phyloP scores from a whole-genome alignment of 257 asterid genomes.

The Catharanthus roseus region DNA sequence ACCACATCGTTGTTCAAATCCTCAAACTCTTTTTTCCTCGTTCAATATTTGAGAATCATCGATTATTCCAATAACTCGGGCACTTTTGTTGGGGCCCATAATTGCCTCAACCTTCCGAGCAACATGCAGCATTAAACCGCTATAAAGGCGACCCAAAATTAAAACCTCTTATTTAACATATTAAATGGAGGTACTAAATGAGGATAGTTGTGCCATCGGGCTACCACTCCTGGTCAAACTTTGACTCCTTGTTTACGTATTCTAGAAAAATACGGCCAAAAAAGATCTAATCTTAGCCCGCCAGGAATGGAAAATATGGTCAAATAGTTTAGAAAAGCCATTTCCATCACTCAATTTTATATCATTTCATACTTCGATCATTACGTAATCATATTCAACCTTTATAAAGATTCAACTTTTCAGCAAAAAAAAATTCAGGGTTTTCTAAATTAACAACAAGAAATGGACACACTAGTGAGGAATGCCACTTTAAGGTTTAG shows the following conservation, averaged over 20 bases:
- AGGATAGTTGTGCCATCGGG: no score
- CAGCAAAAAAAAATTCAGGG: neutral
- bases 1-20: no score
- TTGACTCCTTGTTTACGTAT: neutral
- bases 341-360: neutral
- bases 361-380: neutral
- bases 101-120: no score
- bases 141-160: no score
- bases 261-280: neutral
- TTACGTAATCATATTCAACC: neutral
- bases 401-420: neutral
- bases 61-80: no score
- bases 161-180: no score
- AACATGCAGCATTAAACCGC: no score
- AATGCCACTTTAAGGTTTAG: constrained; percentile 29
- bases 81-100: no score
- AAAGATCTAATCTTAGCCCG: neutral
- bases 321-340: neutral
- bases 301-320: neutral
- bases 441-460: neutral
- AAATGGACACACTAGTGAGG: constrained; percentile 31
- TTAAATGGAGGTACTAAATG: no score
- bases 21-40: no score
- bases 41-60: no score
- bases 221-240: no score